These are phyloP conservation scores for Geoglossum cookeanum DNA, from an alignment of 2,329 filamentous ascomycete species.

Conservation along the genomic window DNA sequence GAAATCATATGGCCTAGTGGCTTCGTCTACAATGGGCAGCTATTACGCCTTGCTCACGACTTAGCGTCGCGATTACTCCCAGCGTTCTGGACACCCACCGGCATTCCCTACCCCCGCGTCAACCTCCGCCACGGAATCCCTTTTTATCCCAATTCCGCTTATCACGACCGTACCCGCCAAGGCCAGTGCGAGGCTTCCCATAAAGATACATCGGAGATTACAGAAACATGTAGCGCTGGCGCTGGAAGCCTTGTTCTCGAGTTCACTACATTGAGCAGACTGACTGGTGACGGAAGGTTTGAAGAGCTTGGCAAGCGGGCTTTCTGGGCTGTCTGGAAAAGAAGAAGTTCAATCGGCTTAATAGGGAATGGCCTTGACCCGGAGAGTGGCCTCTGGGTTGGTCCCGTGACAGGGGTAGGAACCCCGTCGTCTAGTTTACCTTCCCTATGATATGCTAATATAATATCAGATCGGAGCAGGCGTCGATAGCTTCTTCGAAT, in stretches of 20 bases:
- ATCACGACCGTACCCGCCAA: constrained; percentile 39
- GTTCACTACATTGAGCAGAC: constrained; percentile 72
- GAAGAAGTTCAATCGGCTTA: constrained; percentile 67
- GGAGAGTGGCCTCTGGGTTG: constrained; percentile 77
- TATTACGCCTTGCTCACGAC: constrained; percentile 76
- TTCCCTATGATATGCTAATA: constrained; percentile 6
- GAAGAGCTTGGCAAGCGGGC: constrained; percentile 78
- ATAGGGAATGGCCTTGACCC: constrained; percentile 86
- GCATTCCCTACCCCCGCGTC: constrained; percentile 84
- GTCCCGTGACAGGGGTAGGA: constrained; percentile 54
- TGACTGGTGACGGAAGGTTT: constrained; percentile 75
- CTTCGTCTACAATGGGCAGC: constrained; percentile 72
- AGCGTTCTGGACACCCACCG: constrained; percentile 79
- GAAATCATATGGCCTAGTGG: constrained; percentile 53
- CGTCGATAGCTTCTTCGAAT: constrained; percentile 97
- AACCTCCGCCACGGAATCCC: constrained; percentile 82
- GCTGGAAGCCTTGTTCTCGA: constrained; percentile 91
- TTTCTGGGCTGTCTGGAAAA: constrained; percentile 93
- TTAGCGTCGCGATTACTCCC: constrained; percentile 68
- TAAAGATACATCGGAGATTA: constrained; percentile 45
- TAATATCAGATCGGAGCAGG: constrained; percentile 58
- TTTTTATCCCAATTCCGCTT: constrained; percentile 73
- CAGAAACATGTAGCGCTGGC: constrained; percentile 90
- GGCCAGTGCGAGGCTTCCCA: constrained; percentile 24
- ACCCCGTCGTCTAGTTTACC: background rate